These are phyloP conservation scores for Populus ilicifolia DNA, from an alignment of 345 rosid genomes.

Conservation along the genomic window DNA sequence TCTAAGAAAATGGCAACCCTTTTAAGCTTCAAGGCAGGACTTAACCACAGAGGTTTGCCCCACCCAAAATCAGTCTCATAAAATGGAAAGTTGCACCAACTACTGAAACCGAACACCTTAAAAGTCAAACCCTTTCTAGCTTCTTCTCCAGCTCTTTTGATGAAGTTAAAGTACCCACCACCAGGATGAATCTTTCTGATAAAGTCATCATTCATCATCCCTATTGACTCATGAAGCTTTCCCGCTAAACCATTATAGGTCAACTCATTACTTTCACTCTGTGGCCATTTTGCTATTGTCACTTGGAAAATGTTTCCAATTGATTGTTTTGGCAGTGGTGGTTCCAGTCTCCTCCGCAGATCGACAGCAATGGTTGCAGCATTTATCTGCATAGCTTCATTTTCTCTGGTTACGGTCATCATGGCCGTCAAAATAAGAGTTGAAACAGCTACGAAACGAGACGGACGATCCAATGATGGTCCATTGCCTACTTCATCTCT, in stretches of 20 bases:
- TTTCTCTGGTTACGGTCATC: background rate
- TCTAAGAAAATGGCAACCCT: conserved; percentile 13
- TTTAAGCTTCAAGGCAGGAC: conserved; percentile 4
- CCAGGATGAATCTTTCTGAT: conserved; percentile 17
- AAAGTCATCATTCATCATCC: conserved; percentile 8
- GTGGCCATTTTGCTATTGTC: conserved; percentile 9
- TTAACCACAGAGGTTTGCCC: conserved; percentile 29
- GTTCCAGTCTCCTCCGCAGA: conserved; percentile 21
- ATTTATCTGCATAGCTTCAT: background rate
- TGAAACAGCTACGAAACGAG: conserved; percentile 13
- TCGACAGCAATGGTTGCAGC: background rate
- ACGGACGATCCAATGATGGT: conserved; percentile 4
- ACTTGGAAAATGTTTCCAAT: conserved; percentile 24
- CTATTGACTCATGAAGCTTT: conserved; percentile 14
- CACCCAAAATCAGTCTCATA: conserved; percentile 32
- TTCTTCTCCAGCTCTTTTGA: background rate
- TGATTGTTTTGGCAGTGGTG: conserved; percentile 17
- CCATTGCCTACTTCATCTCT: conserved; percentile 2
- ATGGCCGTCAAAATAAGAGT: conserved; percentile 24
- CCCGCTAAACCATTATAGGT: conserved; percentile 3
- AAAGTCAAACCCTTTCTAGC: background rate
- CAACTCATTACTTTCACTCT: background rate
- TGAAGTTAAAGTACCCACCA: background rate
- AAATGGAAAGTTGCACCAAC: conserved; percentile 28
- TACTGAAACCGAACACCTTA: conserved; percentile 5